A percentile compares a stretch with the other conserved stretches of the same genome.
These are phyloP conservation scores for Lasiodiplodia theobromae DNA, from an alignment of 2,329 filamentous ascomycete genomes.

Conservation along the genomic window DNA sequence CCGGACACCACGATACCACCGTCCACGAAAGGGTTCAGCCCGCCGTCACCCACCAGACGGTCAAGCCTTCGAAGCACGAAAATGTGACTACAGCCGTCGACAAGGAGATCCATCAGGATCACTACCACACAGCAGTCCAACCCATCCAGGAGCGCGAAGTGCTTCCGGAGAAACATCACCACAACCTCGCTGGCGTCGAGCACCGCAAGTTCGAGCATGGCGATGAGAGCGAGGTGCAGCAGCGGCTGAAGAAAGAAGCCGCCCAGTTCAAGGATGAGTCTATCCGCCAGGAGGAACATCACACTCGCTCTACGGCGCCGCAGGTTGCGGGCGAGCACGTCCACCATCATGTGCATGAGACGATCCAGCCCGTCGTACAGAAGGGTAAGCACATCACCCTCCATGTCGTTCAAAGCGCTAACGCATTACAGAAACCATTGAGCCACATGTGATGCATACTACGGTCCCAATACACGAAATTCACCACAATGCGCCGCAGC, in stretches of 20 bases:
- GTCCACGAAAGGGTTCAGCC: slow-evolving; percentile 71
- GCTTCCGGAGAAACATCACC: slow-evolving; percentile 67
- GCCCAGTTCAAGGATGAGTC: slow-evolving; percentile 62
- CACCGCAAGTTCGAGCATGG: slow-evolving; percentile 69
- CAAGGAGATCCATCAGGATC: slow-evolving; percentile 74
- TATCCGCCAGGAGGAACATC: slow-evolving; percentile 54
- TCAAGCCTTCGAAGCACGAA: slow-evolving; percentile 68
- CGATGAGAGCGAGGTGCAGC: slow-evolving; percentile 57
- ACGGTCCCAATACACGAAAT: slow-evolving; percentile 76
- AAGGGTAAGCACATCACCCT: slow-evolving; percentile 49
- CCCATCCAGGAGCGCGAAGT: slow-evolving; percentile 65
- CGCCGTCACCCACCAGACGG: slow-evolving; percentile 66
- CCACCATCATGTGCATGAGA: slow-evolving; percentile 72
- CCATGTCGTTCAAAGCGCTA: no score
- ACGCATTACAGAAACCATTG: slow-evolving; percentile 60
- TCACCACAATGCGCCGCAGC: slow-evolving; percentile 71
- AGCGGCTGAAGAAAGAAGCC: slow-evolving; percentile 43
- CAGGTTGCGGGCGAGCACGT: slow-evolving; percentile 67
- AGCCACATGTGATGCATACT: slow-evolving; percentile 73
- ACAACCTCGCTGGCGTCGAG: slow-evolving; percentile 66
- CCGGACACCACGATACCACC: slow-evolving; percentile 71
- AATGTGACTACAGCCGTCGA: slow-evolving; percentile 69
- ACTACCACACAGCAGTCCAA: slow-evolving; percentile 74
- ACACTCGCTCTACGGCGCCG: slow-evolving; percentile 57
- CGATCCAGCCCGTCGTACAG: slow-evolving; percentile 73